phyloP scores from a whole-genome alignment of 2,329 filamentous ascomycete species.

The Ophiostoma pallidulum region DNA sequence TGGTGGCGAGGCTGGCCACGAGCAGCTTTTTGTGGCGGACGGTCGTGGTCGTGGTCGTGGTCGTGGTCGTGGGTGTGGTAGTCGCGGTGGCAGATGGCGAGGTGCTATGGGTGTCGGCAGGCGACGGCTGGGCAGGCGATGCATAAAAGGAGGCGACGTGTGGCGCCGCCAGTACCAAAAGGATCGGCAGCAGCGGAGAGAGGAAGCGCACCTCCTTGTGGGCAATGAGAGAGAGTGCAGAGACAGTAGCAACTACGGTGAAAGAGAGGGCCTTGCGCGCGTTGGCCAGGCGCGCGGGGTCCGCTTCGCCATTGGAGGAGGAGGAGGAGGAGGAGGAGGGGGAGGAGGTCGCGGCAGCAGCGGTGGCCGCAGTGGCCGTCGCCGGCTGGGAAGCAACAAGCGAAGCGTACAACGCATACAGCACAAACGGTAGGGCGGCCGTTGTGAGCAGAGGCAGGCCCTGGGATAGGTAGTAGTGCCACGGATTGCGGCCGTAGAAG shows the following conservation, averaged over 20 bases:
- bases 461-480: conserved; percentile 90
- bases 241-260: conserved; percentile 50
- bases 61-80: neutral
- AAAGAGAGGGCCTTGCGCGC: conserved; percentile 47
- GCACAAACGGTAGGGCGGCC: conserved; percentile 68
- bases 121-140: conserved; percentile 28
- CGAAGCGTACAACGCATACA: conserved; percentile 52
- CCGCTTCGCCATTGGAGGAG: too few species aligned
- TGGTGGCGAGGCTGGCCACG: conserved; percentile 49
- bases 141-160: conserved; percentile 60
- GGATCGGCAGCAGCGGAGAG: conserved; percentile 78
- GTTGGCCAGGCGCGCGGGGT: conserved; percentile 28
- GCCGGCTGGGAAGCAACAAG: conserved; percentile 20
- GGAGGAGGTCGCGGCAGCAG: conserved; percentile 26
- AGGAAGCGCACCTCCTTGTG: conserved; percentile 98
- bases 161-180: conserved; percentile 70
- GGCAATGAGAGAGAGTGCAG: conserved; percentile 63
- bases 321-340: too few species aligned
- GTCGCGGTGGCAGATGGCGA: conserved; percentile 21
- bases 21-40: conserved; percentile 49
- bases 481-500: conserved; percentile 85
- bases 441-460: conserved; percentile 81
- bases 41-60: conserved; percentile 14
- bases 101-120: conserved; percentile 10
- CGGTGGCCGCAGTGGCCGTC: neutral